Conservation (phyloP, 306 rosid species). For the Canavalia gladiata region DNA sequence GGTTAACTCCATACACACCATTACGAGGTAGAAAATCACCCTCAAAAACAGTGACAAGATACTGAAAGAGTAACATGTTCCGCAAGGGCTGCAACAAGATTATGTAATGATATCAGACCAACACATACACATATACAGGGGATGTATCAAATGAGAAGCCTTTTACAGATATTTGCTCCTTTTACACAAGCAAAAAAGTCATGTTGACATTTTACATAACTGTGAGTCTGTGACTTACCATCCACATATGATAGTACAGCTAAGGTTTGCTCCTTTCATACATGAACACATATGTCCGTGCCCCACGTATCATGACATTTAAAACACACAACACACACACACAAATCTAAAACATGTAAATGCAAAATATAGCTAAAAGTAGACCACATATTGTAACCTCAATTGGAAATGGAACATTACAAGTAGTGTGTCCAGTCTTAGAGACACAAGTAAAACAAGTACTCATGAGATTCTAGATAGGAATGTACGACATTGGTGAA, state of each 20-base stretch:
- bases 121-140: not conserved
- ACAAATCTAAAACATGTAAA: conserved; percentile 1
- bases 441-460: not conserved
- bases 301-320: no score
- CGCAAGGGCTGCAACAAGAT: conserved; percentile 66
- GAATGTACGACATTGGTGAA: conserved; percentile 35
- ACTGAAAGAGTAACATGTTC: conserved; percentile 79
- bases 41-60: conserved; percentile 76
- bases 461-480: conserved; percentile 11
- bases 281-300: no score
- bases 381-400: conserved; percentile 13
- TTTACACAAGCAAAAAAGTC: no score
- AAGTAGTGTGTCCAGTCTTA: not conserved
- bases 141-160: not conserved
- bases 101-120: conserved; percentile 26
- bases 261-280: not conserved
- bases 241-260: not conserved
- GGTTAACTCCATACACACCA: conserved; percentile 59
- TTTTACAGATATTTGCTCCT: no score
- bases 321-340: no score
- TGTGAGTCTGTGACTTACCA: not conserved
- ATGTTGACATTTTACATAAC: no score
- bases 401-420: not conserved
- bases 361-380: conserved; percentile 26
- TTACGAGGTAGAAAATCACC: conserved; percentile 78